Base-by-base conservation (phyloP, 1,139 yeast genomes). In the Geotrichum fermentans region DNA sequence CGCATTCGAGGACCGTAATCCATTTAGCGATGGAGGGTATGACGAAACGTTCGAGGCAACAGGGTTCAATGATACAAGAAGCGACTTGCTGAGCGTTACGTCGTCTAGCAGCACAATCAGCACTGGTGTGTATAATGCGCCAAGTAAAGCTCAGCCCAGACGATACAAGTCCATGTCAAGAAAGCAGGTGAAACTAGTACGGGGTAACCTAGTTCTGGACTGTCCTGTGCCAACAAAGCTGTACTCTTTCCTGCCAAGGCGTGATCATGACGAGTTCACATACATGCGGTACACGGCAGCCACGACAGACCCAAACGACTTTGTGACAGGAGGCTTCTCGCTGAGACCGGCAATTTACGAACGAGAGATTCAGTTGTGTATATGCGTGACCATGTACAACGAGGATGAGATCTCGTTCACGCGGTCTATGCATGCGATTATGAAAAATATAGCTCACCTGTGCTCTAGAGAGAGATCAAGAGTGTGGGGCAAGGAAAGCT, bases 201-300 rank as follows among this genome's bases (percentile, higher is more conserved):
- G 83, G 21, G 92, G 95, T 43, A 84, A 87, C 57, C 77, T 92
- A 62, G 89, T 89, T 5, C 74, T 92, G 53, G 97, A 90, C 62
- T 90, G 94, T 59, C 96, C 97, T 2, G 83, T 92, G 42, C 97
- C 98, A 2, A 81, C 87, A 18, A 92, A 90, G 55, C 73, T 92
- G 51, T 78, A 80, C 58, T 82, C 84, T 54, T 86, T 87, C 46
- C 69, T 87, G 55, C 88, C 95, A 6, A 74, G 89, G 59, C 77
- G 92, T 22, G 95, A 88, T 58, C 82, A 86, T 40, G 96, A 94
- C 47, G 98, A 92, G 65, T 92, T 87, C 63, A 82, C 92, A 13
- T 87, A 86, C 66, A 89, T 92, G 96, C 80, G 96, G 55, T 89
- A 90, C 65, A 86, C 96, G 0, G 97, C 97, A 0, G 87, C 95